These are phyloP conservation scores for Lactifluus hygrophoroides DNA, from an alignment of 768 basidiomycete genomes.

Conservation along the genomic window DNA sequence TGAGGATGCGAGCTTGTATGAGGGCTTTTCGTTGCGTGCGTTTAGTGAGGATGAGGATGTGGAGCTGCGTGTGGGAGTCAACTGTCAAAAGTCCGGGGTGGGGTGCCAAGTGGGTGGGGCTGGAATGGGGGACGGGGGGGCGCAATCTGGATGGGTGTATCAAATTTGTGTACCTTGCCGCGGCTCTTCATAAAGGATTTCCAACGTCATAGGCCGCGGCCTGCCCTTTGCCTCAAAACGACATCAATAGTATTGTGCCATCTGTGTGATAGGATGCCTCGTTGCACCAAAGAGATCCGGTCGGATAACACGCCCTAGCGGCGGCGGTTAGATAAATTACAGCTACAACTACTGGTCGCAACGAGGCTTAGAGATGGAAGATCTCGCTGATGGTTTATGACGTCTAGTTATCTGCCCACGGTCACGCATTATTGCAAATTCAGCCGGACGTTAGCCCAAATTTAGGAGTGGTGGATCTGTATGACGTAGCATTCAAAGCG, in stretches of 20 bases:
- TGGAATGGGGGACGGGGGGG: too few relatives aligned
- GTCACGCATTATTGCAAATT: conserved; percentile 3
- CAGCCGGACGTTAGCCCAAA: neutral
- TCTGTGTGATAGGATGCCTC: neutral
- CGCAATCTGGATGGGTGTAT: conserved; percentile 6
- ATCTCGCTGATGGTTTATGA: neutral
- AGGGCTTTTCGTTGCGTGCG: too few relatives aligned
- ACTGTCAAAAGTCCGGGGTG: neutral
- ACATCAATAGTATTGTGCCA: conserved; percentile 5
- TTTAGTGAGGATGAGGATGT: neutral
- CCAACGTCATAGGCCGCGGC: conserved; percentile 15
- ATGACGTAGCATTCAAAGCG: conserved; percentile 8
- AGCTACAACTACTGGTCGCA: neutral
- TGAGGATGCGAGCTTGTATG: too few relatives aligned
- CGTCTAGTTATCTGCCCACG: conserved; percentile 5
- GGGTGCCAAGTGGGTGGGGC: too few relatives aligned
- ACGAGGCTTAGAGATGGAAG: neutral
- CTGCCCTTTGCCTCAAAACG: conserved; percentile 17
- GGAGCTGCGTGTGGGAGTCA: conserved; percentile 1
- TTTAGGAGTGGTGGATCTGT: neutral
- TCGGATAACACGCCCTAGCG: neutral
- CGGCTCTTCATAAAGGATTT: conserved; percentile 11
- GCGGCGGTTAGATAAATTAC: neutral
- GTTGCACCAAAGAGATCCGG: conserved; percentile 2
- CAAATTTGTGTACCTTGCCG: neutral